Conservation (phyloP, 1,284 basidiomycete genomes). For the Puccinia triticina region DNA sequence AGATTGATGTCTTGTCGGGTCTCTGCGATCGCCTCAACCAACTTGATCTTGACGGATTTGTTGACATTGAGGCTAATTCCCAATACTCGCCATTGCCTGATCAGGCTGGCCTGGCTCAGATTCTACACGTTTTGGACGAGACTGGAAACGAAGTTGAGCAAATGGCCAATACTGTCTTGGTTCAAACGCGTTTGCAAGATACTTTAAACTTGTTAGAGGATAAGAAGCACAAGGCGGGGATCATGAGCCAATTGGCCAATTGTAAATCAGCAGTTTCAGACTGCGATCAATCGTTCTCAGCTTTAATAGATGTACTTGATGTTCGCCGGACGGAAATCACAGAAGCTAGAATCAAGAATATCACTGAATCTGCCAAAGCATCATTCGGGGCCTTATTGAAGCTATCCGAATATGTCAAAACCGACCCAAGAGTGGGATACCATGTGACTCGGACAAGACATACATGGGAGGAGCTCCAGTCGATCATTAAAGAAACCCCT, state of each 20-base stretch:
- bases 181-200: constrained; percentile 10
- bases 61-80: constrained; percentile 16
- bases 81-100: constrained; percentile 37
- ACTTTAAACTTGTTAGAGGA: not conserved
- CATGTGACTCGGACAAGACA: constrained; percentile 25
- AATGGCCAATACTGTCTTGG: not conserved
- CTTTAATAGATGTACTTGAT: constrained; percentile 38
- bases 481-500: constrained; percentile 33
- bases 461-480: constrained; percentile 41
- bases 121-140: constrained; percentile 14
- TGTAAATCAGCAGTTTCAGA: constrained; percentile 6
- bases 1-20: not conserved
- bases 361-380: not conserved
- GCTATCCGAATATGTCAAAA: not conserved
- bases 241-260: constrained; percentile 4
- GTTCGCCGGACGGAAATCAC: constrained; percentile 1
- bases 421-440: constrained; percentile 37
- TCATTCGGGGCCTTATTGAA: constrained; percentile 28
- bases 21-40: constrained; percentile 20
- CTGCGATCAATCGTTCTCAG: constrained; percentile 43
- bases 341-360: constrained; percentile 1
- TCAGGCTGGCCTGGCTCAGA: not conserved
- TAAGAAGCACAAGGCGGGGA: not conserved
- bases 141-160: not conserved
- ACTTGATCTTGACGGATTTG: constrained; percentile 35